Evolutionary conservation across 2,329 filamentous ascomycete species (phyloP).

Genomic region (Cordyceps fumosorosea): DNA sequence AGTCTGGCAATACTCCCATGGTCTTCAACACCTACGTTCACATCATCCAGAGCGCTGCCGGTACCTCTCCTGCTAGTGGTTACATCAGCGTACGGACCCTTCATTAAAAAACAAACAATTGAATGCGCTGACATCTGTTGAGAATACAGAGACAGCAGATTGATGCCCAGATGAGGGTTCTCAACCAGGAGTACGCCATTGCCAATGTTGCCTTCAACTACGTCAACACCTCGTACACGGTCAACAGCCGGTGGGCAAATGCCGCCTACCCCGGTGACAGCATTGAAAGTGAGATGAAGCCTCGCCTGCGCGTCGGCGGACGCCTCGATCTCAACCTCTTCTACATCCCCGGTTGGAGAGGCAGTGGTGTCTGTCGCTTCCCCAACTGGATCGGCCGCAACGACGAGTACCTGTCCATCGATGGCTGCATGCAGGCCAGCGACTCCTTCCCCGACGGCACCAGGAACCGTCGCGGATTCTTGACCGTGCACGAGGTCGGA

Average conservation of each 20-base stretch:
- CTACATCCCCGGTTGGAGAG: constrained; percentile 32
- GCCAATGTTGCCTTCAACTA: background rate
- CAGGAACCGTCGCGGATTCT: constrained; percentile 29
- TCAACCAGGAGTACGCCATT: background rate
- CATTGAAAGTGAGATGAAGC: background rate
- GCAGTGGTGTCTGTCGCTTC: constrained; percentile 41
- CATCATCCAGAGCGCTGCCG: background rate
- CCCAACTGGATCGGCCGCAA: constrained; percentile 26
- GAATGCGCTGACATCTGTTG: background rate
- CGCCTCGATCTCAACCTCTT: constrained; percentile 41
- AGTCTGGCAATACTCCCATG: background rate
- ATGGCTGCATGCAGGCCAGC: constrained; percentile 34
- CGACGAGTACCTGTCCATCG: constrained; percentile 28
- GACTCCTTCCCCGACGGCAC: constrained; percentile 31
- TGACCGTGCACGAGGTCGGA: constrained; percentile 36
- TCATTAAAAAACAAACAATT: background rate
- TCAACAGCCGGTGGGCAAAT: background rate
- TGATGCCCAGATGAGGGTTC: background rate
- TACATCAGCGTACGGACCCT: background rate
- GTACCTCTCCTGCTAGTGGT: background rate
- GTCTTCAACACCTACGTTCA: constrained; percentile 3
- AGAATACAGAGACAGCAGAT: background rate
- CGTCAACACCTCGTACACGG: constrained; percentile 3
- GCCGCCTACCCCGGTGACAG: background rate
- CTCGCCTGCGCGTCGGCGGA: constrained; percentile 33